These are phyloP conservation scores for Peziza echinospora DNA, from an alignment of 495 filamentous ascomycete species.

Conservation along the genomic window DNA sequence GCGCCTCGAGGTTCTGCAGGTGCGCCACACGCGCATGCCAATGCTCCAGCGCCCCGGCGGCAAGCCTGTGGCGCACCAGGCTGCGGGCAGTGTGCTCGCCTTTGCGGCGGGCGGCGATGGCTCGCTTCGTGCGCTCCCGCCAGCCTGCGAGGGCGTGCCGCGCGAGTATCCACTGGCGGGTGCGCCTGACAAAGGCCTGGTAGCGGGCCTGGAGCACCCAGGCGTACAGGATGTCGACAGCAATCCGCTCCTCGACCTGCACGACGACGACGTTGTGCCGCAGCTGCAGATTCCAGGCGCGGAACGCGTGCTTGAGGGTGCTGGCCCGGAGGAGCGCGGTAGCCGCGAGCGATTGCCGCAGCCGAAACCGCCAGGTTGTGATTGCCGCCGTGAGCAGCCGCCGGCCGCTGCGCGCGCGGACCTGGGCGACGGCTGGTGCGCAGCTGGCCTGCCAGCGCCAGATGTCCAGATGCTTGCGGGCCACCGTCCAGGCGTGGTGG, in stretches of 20 bases:
- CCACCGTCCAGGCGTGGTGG: conserved; percentile 13
- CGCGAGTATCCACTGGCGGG: not conserved
- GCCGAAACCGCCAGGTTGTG: conserved; percentile 11
- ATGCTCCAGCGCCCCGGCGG: not conserved
- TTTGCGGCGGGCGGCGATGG: not conserved
- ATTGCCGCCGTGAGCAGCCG: conserved; percentile 7
- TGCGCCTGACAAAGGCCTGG: not conserved
- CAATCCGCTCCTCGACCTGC: conserved; percentile 1
- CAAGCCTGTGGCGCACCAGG: not conserved
- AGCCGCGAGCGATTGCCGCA: conserved; percentile 8
- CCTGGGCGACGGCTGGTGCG: conserved; percentile 5
- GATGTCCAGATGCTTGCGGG: conserved; percentile 8
- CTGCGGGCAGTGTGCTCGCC: not conserved
- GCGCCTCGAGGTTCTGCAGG: not conserved
- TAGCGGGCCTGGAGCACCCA: conserved; percentile 10
- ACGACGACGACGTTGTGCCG: conserved; percentile 8
- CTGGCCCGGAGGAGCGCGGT: conserved; percentile 2
- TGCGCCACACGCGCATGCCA: too few species aligned
- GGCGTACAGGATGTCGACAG: not conserved
- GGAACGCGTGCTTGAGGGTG: conserved; percentile 2
- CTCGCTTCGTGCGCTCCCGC: not conserved
- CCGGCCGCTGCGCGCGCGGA: conserved; percentile 6
- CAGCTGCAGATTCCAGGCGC: conserved; percentile 9
- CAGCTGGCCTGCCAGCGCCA: conserved; percentile 11
- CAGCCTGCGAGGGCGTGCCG: not conserved